Base-by-base conservation (phyloP, 2,329 filamentous ascomycete genomes). In the Pseudopyrenochaeta lycopersici region DNA sequence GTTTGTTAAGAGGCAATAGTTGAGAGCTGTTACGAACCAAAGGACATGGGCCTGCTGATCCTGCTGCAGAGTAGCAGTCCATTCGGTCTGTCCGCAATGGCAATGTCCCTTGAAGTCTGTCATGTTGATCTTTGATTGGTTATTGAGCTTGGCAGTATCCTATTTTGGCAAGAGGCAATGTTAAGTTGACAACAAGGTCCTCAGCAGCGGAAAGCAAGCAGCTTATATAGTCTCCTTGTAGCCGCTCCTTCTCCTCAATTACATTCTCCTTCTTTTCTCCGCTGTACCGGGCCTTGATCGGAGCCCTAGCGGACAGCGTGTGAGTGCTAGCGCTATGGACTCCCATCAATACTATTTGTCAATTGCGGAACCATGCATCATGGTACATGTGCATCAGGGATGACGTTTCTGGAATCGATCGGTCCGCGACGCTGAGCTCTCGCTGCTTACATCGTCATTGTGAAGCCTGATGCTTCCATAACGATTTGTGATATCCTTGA, bases 71-170 rank as follows among this genome's bases (percentile, higher is more conserved):
- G 78, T 80, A 46, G 79, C 81, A 38, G 78, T 77, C 80, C 81
- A 85, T 61, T 82, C 75, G 42, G 76, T 80, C 64, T 82, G 73
- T 64, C 82, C 82, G 69, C 84, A 85, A 67, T 84, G 82, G 77
- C 84, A 85, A 40, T 79, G 76, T 66, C 82, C 84, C 48, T 76
- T 70, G 67, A 79, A 81, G 42, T 72, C 76, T 32, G 78, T 68
- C 80, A 82, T 82, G 39, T 50, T 74, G 58, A 54, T 39, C 21
- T 39, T 39, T 54, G 38, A 49, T 58, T 52, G 44, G 45, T 20
- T 40, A 2, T 31, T 30, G 2, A 3, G 11, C 39, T 35, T 47
- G 27, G 21, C 12, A 18, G 3, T 14, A 41, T 10, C 11, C 35
- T 29, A 15, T 43, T 49, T 43, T 9, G 39, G 17, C 20, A 30